Conservation (phyloP, 106 monocot species). For the Apostasia ramifera region DNA sequence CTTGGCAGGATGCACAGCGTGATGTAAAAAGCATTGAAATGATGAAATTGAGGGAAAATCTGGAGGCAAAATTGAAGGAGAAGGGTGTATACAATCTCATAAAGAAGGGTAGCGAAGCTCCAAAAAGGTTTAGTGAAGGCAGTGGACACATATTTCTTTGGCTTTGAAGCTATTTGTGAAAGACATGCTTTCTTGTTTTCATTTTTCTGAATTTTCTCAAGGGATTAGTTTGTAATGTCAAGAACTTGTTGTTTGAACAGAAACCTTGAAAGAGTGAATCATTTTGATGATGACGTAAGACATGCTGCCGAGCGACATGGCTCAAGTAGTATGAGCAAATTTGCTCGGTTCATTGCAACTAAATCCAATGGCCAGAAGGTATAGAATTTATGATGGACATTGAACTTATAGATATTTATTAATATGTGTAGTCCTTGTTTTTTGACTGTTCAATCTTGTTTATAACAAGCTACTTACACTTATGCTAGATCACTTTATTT, state of each 20-base stretch:
- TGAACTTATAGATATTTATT: too few species aligned
- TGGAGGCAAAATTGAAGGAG: slow-evolving; percentile 82
- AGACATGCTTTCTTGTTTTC: not conserved
- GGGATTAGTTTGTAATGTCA: slow-evolving; percentile 2
- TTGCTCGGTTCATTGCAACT: slow-evolving; percentile 16
- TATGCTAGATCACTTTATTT: too few species aligned
- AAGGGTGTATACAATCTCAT: slow-evolving; percentile 46
- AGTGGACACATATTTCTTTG: slow-evolving; percentile 27
- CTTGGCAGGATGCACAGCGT: slow-evolving; percentile 25
- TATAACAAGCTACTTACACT: too few species aligned
- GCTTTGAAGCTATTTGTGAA: not conserved
- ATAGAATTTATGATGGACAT: slow-evolving; percentile 8
- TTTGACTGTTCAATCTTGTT: too few species aligned
- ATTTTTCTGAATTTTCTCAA: not conserved
- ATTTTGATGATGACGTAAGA: slow-evolving; percentile 70
- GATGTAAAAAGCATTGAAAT: slow-evolving; percentile 63
- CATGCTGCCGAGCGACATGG: slow-evolving; percentile 11
- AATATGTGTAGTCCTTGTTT: too few species aligned
- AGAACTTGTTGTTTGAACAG: slow-evolving; percentile 24
- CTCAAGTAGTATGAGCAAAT: slow-evolving; percentile 13
- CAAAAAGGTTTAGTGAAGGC: slow-evolving; percentile 12
- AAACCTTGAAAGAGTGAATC: slow-evolving; percentile 27
- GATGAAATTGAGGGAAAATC: slow-evolving; percentile 79
- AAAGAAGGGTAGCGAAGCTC: slow-evolving; percentile 13
- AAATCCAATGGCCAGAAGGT: slow-evolving; percentile 54